These are phyloP conservation scores for Abrus precatorius DNA, from an alignment of 306 rosid species.

Conservation along the genomic window DNA sequence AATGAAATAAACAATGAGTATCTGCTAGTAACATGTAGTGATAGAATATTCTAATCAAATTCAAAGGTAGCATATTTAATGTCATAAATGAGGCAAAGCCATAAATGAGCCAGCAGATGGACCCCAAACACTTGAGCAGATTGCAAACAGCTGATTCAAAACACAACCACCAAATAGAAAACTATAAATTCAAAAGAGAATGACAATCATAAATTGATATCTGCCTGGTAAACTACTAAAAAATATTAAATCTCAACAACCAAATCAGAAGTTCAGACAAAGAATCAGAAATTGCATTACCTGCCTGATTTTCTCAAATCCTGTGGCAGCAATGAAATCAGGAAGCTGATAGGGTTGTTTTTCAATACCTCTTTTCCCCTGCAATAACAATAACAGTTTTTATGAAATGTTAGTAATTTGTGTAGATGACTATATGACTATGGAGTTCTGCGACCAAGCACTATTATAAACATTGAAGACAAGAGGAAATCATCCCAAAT, in stretches of 20 bases:
- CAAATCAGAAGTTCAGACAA: neutral
- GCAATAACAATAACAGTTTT: constrained; percentile 51
- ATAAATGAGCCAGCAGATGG: too few species aligned
- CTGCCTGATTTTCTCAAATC: constrained; percentile 97
- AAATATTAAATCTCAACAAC: neutral
- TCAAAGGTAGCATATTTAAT: too few species aligned
- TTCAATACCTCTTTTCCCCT: constrained; percentile 98
- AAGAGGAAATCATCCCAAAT: constrained; percentile 58
- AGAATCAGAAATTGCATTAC: constrained; percentile 50
- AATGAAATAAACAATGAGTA: too few species aligned
- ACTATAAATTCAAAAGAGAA: too few species aligned
- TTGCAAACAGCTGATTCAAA: constrained; percentile 12
- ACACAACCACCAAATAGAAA: neutral
- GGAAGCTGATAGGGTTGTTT: constrained; percentile 97
- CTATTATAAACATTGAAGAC: constrained; percentile 44
- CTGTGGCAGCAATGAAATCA: constrained; percentile 95
- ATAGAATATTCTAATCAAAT: too few species aligned
- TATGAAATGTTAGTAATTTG: constrained; percentile 61
- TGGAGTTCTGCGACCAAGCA: constrained; percentile 31
- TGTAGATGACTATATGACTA: neutral
- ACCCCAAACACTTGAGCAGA: neutral
- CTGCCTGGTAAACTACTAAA: neutral
- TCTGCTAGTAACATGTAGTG: too few species aligned
- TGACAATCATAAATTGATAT: neutral
- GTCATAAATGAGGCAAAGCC: too few species aligned